Evolutionary conservation across 306 rosid genomes (phyloP), one percentile per base, ranked within the genome.

Genomic region (Malus sieversii): DNA sequence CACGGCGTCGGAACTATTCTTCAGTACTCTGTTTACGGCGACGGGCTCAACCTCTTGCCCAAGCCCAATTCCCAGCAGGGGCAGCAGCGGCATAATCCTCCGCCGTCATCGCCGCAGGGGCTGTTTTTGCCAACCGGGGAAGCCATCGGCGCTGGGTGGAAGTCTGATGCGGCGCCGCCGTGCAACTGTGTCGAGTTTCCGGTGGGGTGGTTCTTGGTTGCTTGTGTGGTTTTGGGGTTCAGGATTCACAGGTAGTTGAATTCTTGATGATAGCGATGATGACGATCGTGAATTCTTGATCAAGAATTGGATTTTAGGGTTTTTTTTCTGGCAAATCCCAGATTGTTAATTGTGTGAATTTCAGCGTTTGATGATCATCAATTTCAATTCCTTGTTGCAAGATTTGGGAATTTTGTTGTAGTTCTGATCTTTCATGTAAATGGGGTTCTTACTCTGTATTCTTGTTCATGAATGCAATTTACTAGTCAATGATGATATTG

Each of bases 1-100:
- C 97, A 92, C 30, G 94, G 85, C 25, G 51, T 92, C 35, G 70
- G 68, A 0, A 2, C 40, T 1, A 10, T 92, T 23, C 90, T 92
- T 10, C 83, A 92, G 29, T 90, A 87, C 85, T 72, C 89, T 2
- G 53, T 75, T 51, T 83, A 57, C 32, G 88, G 88, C 4, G 79
- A 84, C 16, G 83, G 79, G 8, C 29, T 70, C 1, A 14, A 52
- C 46, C 38, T 35, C 18, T 12, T 64, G 42, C 77, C 82, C 7
- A 32, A 63, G 25, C 72, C 78, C 45, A 27, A 20, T 18, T 69
- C 75, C 30, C 30, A 10, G 55, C 79, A 44, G 46, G 18, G 35
- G 32, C 52, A 48, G 44, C 13, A 20, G 22, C 45, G 44, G 19
- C 69, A 40, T 2, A n/a, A 42, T 11, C 45, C 64, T 0, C 66